Base-by-base conservation (phyloP, 2,329 filamentous ascomycete species). In the Falciphora oryzae region DNA sequence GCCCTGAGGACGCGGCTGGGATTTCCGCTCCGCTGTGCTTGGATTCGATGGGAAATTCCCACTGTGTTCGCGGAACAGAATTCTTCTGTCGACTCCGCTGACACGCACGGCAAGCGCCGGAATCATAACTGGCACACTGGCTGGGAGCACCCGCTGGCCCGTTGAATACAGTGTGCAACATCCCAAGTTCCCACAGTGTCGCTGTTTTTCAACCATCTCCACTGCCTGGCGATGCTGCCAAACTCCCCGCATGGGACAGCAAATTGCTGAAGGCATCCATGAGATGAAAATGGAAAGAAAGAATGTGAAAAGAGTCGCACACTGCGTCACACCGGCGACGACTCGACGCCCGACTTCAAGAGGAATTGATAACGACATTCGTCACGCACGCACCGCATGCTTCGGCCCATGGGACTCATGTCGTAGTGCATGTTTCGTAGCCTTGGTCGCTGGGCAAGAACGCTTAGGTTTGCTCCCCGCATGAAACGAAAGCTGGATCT, bases 401-500 rank as follows among this genome's bases (percentile, higher is more conserved):
- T 44, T 35, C 38, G 22, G 44, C 44, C 6, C 44, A 53, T n/a
- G 44, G 22, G 44, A 53, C 44, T n/a, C 44, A n/a, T 53, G 22
- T 53, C 44, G 22, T 53, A 53, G 22, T 53, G 22, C 44, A 53
- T 53, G 44, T 53, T 53, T 53, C 44, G 44, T 11, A n/a, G 44
- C 22, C 18, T n/a, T 10, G 44, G 6, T 53, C 44, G 44, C 44
- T n/a, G 18, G 44, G 3, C 7, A 11, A 53, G 44, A n/a, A 53
- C 18, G 44, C 44, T 53, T n/a, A 31, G 22, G 7, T 22, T 62
- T 28, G 7, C 22, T 14, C 27, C 22, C n/a, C 53, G 18, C 18
- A 70, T 70, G 69, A 70, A 70, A 63, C 65, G 69, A 64, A 68
- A 66, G 38, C 44, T 65, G 22, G 63, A 57, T 61, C 22, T 59